Evolutionary conservation across 371 early-diverging fungal genomes (phyloP), one percentile per base, ranked within the genome.

Genomic region (Mortierella sp.): DNA sequence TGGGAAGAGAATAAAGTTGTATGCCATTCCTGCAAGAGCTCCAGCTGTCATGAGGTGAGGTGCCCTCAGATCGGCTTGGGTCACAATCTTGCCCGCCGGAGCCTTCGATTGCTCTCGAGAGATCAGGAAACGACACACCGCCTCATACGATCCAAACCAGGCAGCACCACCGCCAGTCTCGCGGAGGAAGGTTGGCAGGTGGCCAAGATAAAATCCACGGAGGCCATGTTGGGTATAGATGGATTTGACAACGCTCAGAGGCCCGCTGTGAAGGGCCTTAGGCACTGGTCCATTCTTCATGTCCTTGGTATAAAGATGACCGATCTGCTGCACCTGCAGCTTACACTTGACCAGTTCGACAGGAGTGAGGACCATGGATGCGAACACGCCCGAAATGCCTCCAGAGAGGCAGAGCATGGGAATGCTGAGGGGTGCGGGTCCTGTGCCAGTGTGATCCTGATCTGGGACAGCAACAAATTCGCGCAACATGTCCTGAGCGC

Each of bases 61-160:
- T 0, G 91, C 76, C 2, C 83, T 76, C 28, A 94, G 61, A 65
- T 90, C 89, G 14, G 82, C 78, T 58, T 91, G 91, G 24, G 83
- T 72, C 21, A 84, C 64, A 1, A 39, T 69, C 24, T 76, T 61
- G 46, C 69, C 73, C 16, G 19, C 27, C 1, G 58, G 57, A 18
- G 70, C 67, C 13, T 34, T 61, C 26, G 45, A 50, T 55, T 85
- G 78, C 59, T 80, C 68, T 52, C 78, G 82, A 10, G 73, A 66
- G 18, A 95, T 82, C 63, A 93, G 82, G 27, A 82, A 69, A 16
- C 83, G 82, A 62, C 92, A 90, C 1, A 87, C 83, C 34, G 89
- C 80, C 80, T 98, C 97, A 67, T 98, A 98, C 8, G 91, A 84
- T 61, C 98, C 97, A 73, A 98, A 98, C 97, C 98, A 98, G 16